Evolutionary conservation across 192 early-diverging fungal species (phyloP).

Genomic region (Linnemannia hyalina): DNA sequence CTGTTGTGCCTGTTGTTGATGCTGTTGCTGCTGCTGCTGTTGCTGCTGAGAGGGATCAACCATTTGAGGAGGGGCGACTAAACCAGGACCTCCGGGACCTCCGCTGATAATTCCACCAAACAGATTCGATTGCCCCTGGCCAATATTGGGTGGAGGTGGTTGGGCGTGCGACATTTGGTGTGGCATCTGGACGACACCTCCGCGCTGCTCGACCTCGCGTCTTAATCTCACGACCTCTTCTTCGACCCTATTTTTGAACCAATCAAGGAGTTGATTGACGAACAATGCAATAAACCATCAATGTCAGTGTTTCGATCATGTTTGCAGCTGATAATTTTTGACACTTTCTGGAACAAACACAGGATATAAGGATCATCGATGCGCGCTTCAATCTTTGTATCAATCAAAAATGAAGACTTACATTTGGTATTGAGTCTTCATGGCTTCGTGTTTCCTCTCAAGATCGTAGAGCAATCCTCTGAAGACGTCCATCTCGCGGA

Average conservation of each 20-base stretch:
- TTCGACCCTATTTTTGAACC: constrained; percentile 67
- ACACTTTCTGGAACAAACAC: not conserved
- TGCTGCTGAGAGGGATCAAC: constrained; percentile 59
- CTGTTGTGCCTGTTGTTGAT: constrained; percentile 11
- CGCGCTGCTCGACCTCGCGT: constrained; percentile 85
- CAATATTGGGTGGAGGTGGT: constrained; percentile 74
- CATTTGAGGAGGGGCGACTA: constrained; percentile 68
- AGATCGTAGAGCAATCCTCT: constrained; percentile 85
- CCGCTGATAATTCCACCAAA: constrained; percentile 68
- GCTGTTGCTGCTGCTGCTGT: constrained; percentile 48
- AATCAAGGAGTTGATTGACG: not conserved
- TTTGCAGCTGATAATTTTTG: not conserved
- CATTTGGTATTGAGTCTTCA: constrained; percentile 80
- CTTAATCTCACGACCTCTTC: constrained; percentile 87
- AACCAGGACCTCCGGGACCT: constrained; percentile 60
- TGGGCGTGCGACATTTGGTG: constrained; percentile 65
- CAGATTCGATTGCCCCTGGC: constrained; percentile 70
- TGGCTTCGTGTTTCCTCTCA: constrained; percentile 81
- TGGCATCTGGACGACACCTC: constrained; percentile 64
- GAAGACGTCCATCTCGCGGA: constrained; percentile 83
- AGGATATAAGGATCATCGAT: not conserved
- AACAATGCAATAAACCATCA: constrained; percentile 4
- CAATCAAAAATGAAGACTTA: constrained; percentile 15
- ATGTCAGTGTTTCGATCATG: constrained; percentile 4
- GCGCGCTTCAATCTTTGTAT: not conserved